Base-by-base conservation (phyloP, 257 asterid species). In the Solanum boliviense region DNA sequence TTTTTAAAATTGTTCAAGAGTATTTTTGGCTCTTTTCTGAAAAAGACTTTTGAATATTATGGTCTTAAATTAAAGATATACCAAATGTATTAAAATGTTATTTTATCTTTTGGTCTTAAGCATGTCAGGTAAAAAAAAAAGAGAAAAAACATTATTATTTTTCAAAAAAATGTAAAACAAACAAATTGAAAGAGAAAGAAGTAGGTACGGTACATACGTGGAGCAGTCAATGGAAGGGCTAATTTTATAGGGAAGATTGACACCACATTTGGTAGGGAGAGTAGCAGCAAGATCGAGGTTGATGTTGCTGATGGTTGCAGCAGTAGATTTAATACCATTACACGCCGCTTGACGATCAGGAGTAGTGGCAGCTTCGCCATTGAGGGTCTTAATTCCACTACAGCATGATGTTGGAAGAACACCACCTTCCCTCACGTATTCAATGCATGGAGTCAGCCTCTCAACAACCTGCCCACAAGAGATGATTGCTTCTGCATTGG, bases 141-240 rank as follows among this genome's bases (percentile, higher is more conserved):
- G 20, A 4, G 5, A 46, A 46, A 6, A 48, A 4, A 48, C 21
- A 13, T 15, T 35, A 35, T 12, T 7, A 38, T 9, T 44, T 44
- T 44, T 10, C 2, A 56, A 20, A 2, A 7, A 7, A 58, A 7
- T 20, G 2, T 38, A 23, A 79, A 36, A 9, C 13, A 41, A 41
- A 2, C 13, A 41, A 10, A 41, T 41, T 41, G 13, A 41, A 41
- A 41, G 4, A 41, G 5, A 31, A 31, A 38, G 8, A 41, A n/a
- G 23, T 34, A 34, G 36, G 36, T 34, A 34, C 36, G 36, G 13
- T 34, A 68, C 88, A 46, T 92, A 93, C 95, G 84, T 93, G 44
- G 93, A 84, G 85, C 94, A 93, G 84, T 93, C 93, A 13, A 89
- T 68, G 7, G 92, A 72, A 10, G 93, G 89, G 87, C 89, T 84